These are phyloP conservation scores for Phytophthora pistaciae DNA, from an alignment of 352 stramenopile species.

Conservation along the genomic window DNA sequence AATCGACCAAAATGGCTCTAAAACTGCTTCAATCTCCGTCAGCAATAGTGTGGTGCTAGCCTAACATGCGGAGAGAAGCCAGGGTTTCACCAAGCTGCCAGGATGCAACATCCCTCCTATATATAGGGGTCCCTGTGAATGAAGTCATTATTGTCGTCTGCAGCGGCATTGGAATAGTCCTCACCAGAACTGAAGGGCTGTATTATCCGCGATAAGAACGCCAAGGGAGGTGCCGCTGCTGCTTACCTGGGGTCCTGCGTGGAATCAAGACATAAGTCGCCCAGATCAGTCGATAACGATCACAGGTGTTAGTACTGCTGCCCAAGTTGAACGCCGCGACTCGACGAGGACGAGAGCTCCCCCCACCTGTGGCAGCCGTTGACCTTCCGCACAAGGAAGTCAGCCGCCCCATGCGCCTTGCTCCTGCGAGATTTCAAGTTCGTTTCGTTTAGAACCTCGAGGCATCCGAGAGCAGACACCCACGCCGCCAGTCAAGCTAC, in stretches of 20 bases:
- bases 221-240: conserved; percentile 16
- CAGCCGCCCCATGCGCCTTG: conserved; percentile 28
- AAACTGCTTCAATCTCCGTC: background rate
- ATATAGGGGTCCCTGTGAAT: conserved; percentile 13
- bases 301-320: conserved; percentile 13
- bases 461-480: conserved; percentile 11
- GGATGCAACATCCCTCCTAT: conserved; percentile 12
- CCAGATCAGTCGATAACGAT: conserved; percentile 10
- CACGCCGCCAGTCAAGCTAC: conserved; percentile 6
- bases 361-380: conserved; percentile 1
- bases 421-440: conserved; percentile 17
- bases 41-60: background rate
- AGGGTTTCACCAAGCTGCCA: background rate
- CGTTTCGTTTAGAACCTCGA: conserved; percentile 10
- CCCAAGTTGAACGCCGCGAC: background rate
- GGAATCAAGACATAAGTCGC: conserved; percentile 10
- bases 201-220: conserved; percentile 33
- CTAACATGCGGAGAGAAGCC: background rate
- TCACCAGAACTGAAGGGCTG: conserved; percentile 23
- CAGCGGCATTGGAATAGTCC: background rate
- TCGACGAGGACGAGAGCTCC: conserved; percentile 23
- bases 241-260: background rate
- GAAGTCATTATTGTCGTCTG: conserved; percentile 2
- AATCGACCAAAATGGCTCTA: conserved; percentile 15
- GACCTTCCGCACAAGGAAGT: conserved; percentile 13